Evolutionary conservation across 1,139 yeast genomes (phyloP).

Genomic region (Geotrichum europaeum): DNA sequence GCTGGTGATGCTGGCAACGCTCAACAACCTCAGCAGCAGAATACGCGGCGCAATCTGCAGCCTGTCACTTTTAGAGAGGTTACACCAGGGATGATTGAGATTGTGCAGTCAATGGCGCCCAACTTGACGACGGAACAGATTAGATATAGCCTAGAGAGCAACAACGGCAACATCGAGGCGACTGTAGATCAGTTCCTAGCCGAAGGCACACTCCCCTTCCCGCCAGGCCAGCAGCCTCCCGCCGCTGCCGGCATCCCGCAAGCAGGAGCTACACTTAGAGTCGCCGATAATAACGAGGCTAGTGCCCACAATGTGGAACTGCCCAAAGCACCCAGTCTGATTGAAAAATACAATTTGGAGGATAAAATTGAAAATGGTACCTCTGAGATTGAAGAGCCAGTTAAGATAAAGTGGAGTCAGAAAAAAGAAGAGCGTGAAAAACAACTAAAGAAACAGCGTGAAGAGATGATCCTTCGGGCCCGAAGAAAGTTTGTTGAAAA

Average conservation of each 20-base stretch:
- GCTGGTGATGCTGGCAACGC: slow-evolving; percentile 5
- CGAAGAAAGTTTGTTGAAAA: slow-evolving; percentile 39
- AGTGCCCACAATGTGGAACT: slow-evolving; percentile 13
- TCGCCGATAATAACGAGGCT: neutral
- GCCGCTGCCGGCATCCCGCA: slow-evolving; percentile 10
- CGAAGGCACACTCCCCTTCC: slow-evolving; percentile 59
- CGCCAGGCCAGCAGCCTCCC: slow-evolving; percentile 42
- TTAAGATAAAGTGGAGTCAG: slow-evolving; percentile 36
- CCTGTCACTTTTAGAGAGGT: slow-evolving; percentile 35
- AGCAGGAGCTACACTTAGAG: slow-evolving; percentile 1
- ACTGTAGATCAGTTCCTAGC: slow-evolving; percentile 69
- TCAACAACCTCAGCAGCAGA: neutral
- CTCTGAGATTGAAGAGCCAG: slow-evolving; percentile 13
- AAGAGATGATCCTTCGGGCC: slow-evolving; percentile 47
- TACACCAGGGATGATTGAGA: slow-evolving; percentile 74
- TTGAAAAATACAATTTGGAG: slow-evolving; percentile 28
- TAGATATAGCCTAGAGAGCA: slow-evolving; percentile 41
- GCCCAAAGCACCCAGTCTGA: slow-evolving; percentile 22
- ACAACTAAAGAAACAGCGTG: slow-evolving; percentile 43
- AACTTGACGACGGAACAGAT: slow-evolving; percentile 65
- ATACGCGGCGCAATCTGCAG: slow-evolving; percentile 1
- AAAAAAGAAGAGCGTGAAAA: slow-evolving; percentile 39
- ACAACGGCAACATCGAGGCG: slow-evolving; percentile 69
- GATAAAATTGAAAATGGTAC: slow-evolving; percentile 9
- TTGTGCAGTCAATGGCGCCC: slow-evolving; percentile 82